These are phyloP conservation scores for Tricholoma flavovirens DNA, from an alignment of 768 basidiomycete genomes.

Conservation along the genomic window DNA sequence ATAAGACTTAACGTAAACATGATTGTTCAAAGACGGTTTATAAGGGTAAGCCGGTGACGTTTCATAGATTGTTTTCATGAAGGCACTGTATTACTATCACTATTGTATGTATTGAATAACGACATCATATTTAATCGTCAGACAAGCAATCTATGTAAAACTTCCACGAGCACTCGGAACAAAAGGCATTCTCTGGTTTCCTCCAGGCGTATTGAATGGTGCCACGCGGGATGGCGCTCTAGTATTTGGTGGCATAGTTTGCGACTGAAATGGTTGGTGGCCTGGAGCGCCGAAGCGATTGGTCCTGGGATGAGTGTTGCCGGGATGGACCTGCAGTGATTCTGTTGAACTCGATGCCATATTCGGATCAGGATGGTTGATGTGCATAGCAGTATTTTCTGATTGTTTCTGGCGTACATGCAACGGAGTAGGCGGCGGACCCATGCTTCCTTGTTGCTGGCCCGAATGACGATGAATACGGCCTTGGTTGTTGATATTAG, in stretches of 20 bases:
- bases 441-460: constrained; percentile 34
- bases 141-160: constrained; percentile 6
- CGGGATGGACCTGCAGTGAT: constrained; percentile 3
- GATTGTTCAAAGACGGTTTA: no score
- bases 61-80: neutral
- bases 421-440: constrained; percentile 49
- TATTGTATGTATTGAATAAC: no score
- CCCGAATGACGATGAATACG: constrained; percentile 12
- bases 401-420: constrained; percentile 24
- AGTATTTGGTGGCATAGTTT: constrained; percentile 17
- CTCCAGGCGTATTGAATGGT: constrained; percentile 15
- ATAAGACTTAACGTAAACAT: no score
- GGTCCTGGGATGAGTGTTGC: neutral
- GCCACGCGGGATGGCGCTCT: constrained; percentile 24
- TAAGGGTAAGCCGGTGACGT: neutral
- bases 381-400: neutral
- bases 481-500: constrained; percentile 8
- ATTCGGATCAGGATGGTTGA: neutral
- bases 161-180: constrained; percentile 22
- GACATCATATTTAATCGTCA: neutral
- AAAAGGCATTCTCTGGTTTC: constrained; percentile 52
- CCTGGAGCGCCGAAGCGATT: constrained; percentile 10
- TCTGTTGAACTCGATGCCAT: constrained; percentile 3
- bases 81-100: no score
- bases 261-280: constrained; percentile 4